Base-by-base conservation (phyloP, 106 monocot genomes). In the Xerophyta viscosa region DNA sequence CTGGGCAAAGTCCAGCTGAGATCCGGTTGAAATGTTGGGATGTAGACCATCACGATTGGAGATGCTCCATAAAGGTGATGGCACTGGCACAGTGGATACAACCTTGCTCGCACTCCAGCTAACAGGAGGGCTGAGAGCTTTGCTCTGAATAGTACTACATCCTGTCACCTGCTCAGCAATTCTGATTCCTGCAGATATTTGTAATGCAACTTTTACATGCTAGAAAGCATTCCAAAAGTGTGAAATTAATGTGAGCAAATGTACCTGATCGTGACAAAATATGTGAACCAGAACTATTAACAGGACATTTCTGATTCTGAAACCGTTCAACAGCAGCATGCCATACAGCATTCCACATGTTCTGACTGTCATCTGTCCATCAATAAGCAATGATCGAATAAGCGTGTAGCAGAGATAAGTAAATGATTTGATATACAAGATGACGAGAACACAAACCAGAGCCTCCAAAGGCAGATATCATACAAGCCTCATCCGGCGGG, bases 401-500 rank as follows among this genome's bases (percentile, higher is more conserved):
- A 39, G 39, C 39, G 6, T n/a, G n/a, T n/a, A n/a, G n/a, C 39
- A 39, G 15, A 39, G 3, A 7, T 39, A 39, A 39, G 2, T 1
- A 2, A 39, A 39, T 39, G 15, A 15, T 39, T 15, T 39, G 15
- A 39, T 1, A 2, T 2, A 39, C 2, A 39, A 12, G 15, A 39
- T 2, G 15, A 39, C 6, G 15, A 39, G 10, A 7, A 7, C 39
- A 39, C 82, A 20, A 41, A 94, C 88, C 88, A 61, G 57, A 31
- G 60, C 66, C 78, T 62, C 94, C 87, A 73, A 84, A 84, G 51
- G 84, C 94, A 30, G 88, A 78, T 17, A 78, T 17, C 88, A 88
- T 84, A 41, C 58, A 81, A 46, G 83, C 53, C 63, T 96, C 94
- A 65, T 76, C 88, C 26, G 94, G 94, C 48, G 78, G 84, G 14